Base-by-base conservation (phyloP, 306 rosid species). In the Sphenostylis stenocarpa region DNA sequence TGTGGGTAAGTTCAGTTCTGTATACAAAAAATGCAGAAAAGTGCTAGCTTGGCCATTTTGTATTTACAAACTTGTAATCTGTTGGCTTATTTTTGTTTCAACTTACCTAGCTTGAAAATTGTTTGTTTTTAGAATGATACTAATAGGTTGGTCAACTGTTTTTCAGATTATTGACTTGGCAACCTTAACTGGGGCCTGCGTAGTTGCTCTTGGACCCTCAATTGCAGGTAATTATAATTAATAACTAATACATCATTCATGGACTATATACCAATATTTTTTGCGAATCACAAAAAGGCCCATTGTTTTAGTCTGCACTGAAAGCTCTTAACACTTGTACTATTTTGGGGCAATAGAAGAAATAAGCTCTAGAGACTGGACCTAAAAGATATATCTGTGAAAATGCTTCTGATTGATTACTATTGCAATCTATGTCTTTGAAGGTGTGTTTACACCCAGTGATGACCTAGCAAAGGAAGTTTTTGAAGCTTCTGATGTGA, bases 391-490 rank as follows among this genome's bases (percentile, higher is more conserved):
- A 20, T 47, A 38, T 23, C 53, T 58, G 47, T 39, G 19, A 55
- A 38, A 76, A 33, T 62, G 39, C 73, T 8, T 38, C 43, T 43
- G 16, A 21, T 68, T 77, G 38, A 72, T 80, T 57, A 51, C 44
- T 67, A 41, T 52, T 56, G 73, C 77, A 68, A 76, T 75, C 17
- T 28, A 69, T 80, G 71, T 48, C 45, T 78, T 78, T 43, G 64
- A 72, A 96, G 99, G 99, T 85, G 82, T 92, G 60, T 91, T 96
- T 77, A 89, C 99, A 5, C 99, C 99, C 36, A 91, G 84, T 74
- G 99, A 96, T 89, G 99, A 96, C 39, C 85, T 96, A 48, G 98
- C 97, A 69, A 91, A 88, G 70, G 99, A 96, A 86, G 86, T 96
- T 47, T 23, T 88, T 43, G 88, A 87, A 56, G 98, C 99, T 81